Base-by-base conservation (phyloP, 345 rosid species). In the Brassica cretica region DNA sequence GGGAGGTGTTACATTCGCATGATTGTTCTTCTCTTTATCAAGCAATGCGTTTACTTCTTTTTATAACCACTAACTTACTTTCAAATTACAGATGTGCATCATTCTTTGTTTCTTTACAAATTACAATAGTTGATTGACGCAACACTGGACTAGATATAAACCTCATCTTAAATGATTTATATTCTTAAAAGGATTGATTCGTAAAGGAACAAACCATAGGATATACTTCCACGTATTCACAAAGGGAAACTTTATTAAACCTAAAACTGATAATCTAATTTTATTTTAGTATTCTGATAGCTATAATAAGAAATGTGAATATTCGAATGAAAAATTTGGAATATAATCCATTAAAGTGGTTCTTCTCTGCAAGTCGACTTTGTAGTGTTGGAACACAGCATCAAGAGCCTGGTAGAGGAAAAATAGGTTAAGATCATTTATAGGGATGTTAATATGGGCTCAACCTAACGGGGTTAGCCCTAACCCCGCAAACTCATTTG, bases 311-410 rank as follows among this genome's bases (percentile, higher is more conserved):
- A 46, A 46, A 16, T 11, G 10, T 19, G 56, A 35, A 75, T 37
- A 56, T 11, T 55, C 64, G 35, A 64, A 74, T 72, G 61, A 21
- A 55, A 41, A 41, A 41, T 0, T 2, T 10, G 49, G 11, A 41
- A 41, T 10, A 41, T 41, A 41, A 41, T 41, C 5, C 58, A 15
- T 15, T n/a, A 51, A 15, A 51, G 58, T 51, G 11, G 71, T 66
- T 78, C 79, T 81, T 77, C 83, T 84, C 80, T 75, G 82, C 70
- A 75, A 71, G 65, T 61, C 65, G 1, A 35, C 18, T 2, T 61
- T 82, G 53, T 81, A 78, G 75, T 81, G 81, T 72, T 81, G 84
- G 37, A 78, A 77, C 6, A 84, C 86, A 66, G 86, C 82, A 4
- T 78, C 84, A 19, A 81, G 78, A 72, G 86, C 86, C 86, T 84